A percentile compares a stretch with the other conserved stretches of the same genome.
Evolutionary conservation across 2,329 filamentous ascomycete species (phyloP).

Genomic region (Meredithiella fracta): DNA sequence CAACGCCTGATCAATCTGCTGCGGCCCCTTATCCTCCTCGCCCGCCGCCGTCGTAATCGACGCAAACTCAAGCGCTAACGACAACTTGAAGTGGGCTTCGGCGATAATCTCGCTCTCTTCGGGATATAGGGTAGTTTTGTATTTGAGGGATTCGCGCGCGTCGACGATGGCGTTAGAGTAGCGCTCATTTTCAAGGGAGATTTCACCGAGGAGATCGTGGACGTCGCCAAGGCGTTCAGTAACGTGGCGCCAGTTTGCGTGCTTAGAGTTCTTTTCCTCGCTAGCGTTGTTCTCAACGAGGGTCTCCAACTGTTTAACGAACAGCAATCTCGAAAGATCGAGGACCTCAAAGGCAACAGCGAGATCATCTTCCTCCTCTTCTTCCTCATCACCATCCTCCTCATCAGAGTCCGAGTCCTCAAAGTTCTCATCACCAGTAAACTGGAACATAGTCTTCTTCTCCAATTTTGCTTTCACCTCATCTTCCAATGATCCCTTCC

Average conservation of each 20-base stretch:
- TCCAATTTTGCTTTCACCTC: slow-evolving; percentile 22
- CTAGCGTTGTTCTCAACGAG: slow-evolving; percentile 16
- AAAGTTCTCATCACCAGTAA: slow-evolving; percentile 88
- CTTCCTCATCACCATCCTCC: slow-evolving; percentile 28
- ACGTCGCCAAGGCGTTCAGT: slow-evolving; percentile 84
- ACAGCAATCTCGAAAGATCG: slow-evolving; percentile 56
- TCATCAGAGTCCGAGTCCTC: slow-evolving; percentile 54
- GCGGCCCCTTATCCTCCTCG: slow-evolving; percentile 24
- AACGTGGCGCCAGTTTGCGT: slow-evolving; percentile 37
- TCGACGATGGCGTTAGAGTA: slow-evolving; percentile 76
- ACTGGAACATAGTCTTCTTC: slow-evolving; percentile 68
- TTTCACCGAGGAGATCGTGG: slow-evolving; percentile 85
- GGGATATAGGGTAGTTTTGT: slow-evolving; percentile 65
- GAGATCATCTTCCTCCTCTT: slow-evolving; percentile 55
- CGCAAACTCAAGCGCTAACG: slow-evolving; percentile 83
- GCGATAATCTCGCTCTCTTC: slow-evolving; percentile 73
- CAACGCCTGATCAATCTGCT: slow-evolving; percentile 48
- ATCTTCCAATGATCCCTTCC: slow-evolving; percentile 18
- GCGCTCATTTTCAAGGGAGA: slow-evolving; percentile 90
- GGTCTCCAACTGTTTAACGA: slow-evolving; percentile 36
- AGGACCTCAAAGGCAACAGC: slow-evolving; percentile 72
- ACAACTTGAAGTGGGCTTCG: slow-evolving; percentile 93
- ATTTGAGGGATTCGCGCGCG: slow-evolving; percentile 56
- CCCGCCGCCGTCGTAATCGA: slow-evolving; percentile 51
- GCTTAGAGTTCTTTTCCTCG: slow-evolving; percentile 22